These are phyloP conservation scores for Pyronema omphalodes DNA, from an alignment of 495 filamentous ascomycete genomes.

Conservation along the genomic window DNA sequence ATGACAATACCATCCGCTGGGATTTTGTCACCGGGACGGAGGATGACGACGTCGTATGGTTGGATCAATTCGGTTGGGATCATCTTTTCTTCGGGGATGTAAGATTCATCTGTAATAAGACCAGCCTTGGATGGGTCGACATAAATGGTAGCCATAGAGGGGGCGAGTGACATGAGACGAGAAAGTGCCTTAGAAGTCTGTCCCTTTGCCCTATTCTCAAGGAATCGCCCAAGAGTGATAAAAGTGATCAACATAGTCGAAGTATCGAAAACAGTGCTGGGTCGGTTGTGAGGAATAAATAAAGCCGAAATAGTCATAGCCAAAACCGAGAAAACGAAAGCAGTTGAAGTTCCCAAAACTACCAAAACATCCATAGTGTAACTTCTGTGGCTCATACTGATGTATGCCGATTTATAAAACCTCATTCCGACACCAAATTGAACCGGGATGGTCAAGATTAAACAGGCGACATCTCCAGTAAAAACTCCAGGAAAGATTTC, in stretches of 20 bases:
- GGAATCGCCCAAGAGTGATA: slow-evolving; percentile 73
- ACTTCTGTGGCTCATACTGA: slow-evolving; percentile 68
- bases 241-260: slow-evolving; percentile 98
- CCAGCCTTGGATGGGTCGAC: slow-evolving; percentile 81
- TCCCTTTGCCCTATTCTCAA: slow-evolving; percentile 92
- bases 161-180: slow-evolving; percentile 85
- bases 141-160: slow-evolving; percentile 95
- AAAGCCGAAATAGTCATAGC: slow-evolving; percentile 71
- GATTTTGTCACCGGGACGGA: slow-evolving; percentile 90
- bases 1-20: slow-evolving; percentile 82
- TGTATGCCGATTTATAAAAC: slow-evolving; percentile 83
- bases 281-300: slow-evolving; percentile 48
- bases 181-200: slow-evolving; percentile 91
- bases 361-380: slow-evolving; percentile 98
- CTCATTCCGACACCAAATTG: slow-evolving; percentile 92
- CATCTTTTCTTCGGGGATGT: slow-evolving; percentile 52
- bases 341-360: slow-evolving; percentile 83
- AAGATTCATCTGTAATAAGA: slow-evolving; percentile 24
- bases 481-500: slow-evolving; percentile 56
- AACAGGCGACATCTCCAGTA: slow-evolving; percentile 68
- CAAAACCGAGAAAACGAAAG: slow-evolving; percentile 88
- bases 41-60: slow-evolving; percentile 79
- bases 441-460: slow-evolving; percentile 70
- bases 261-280: slow-evolving; percentile 85
- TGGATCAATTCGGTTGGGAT: slow-evolving; percentile 93